phyloP scores from a whole-genome alignment of 352 stramenopile genomes.

The Vaucheria bursata region DNA sequence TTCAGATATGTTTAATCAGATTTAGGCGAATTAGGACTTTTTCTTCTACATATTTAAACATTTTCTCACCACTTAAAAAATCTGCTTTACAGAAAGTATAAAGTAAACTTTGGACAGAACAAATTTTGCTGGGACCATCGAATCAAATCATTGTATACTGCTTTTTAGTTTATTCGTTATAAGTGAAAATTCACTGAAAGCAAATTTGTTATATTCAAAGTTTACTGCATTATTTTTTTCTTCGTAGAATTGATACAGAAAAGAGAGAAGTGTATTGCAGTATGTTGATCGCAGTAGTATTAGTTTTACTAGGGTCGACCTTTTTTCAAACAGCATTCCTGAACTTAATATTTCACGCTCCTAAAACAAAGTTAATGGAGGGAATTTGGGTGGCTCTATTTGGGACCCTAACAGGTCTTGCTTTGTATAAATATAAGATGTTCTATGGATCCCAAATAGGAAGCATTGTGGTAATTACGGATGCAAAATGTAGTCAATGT shows the following conservation, averaged over 20 bases:
- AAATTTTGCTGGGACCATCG: too few species aligned
- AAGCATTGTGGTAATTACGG: slow-evolving; percentile 9
- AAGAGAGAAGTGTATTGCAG: background rate
- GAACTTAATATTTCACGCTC: background rate
- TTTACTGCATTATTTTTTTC: too few species aligned
- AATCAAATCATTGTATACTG: too few species aligned
- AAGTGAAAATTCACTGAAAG: too few species aligned
- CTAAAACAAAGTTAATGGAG: background rate
- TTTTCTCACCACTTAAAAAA: too few species aligned
- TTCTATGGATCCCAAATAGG: background rate
- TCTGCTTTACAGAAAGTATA: too few species aligned
- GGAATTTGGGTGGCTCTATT: slow-evolving; percentile 1
- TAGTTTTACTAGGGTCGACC: background rate
- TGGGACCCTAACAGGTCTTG: background rate
- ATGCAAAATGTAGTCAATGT: slow-evolving; percentile 9
- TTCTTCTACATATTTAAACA: too few species aligned
- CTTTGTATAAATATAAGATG: slow-evolving; percentile 12
- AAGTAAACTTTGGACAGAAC: too few species aligned
- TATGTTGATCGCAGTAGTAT: background rate
- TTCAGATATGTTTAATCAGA: too few species aligned
- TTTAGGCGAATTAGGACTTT: too few species aligned
- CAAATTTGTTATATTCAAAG: too few species aligned
- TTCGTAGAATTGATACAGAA: background rate
- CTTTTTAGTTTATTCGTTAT: too few species aligned
- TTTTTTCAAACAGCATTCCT: background rate